Evolutionary conservation across 2,329 filamentous ascomycete genomes (phyloP).

Genomic region (Passalora sequoiae): DNA sequence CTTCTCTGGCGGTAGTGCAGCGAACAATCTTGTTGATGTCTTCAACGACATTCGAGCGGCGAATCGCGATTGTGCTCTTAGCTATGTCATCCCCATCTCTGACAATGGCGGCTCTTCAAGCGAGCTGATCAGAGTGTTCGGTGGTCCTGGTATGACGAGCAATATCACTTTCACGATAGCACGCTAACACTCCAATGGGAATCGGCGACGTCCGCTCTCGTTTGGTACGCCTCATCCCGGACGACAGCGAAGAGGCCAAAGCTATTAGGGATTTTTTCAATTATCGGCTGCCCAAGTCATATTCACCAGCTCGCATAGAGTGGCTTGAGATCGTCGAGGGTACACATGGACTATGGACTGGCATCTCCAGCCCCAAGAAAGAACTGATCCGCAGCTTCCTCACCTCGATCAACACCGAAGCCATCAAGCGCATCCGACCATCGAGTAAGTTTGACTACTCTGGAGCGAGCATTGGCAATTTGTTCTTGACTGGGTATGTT

Average conservation of each 20-base stretch:
- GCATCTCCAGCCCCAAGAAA: conserved; percentile 47
- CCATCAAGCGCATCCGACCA: conserved; percentile 45
- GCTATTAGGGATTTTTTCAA: conserved; percentile 85
- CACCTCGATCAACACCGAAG: conserved; percentile 47
- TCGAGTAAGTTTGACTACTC: conserved; percentile 47
- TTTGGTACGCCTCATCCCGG: conserved; percentile 83
- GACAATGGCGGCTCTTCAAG: conserved; percentile 94
- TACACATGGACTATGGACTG: conserved; percentile 66
- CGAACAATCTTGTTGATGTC: conserved; percentile 88
- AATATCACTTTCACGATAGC: neutral
- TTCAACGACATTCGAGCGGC: conserved; percentile 61
- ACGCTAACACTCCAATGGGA: conserved; percentile 30
- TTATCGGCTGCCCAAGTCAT: conserved; percentile 65
- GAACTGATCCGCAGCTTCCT: conserved; percentile 49
- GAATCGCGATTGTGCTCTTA: conserved; percentile 59
- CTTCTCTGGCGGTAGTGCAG: conserved; percentile 73
- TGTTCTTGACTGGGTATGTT: conserved; percentile 48
- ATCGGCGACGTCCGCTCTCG: conserved; percentile 67
- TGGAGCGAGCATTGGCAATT: conserved; percentile 47
- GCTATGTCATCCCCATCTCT: conserved; percentile 89
- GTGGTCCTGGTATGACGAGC: conserved; percentile 66
- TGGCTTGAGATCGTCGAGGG: conserved; percentile 89
- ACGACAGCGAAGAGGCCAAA: conserved; percentile 55
- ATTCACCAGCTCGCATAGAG: conserved; percentile 61
- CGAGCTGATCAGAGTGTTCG: conserved; percentile 89